A percentile compares a stretch with the other conserved stretches of the same genome.
phyloP scores from a whole-genome alignment of 2,329 filamentous ascomycete species.

The Malbranchea zuffiana region DNA sequence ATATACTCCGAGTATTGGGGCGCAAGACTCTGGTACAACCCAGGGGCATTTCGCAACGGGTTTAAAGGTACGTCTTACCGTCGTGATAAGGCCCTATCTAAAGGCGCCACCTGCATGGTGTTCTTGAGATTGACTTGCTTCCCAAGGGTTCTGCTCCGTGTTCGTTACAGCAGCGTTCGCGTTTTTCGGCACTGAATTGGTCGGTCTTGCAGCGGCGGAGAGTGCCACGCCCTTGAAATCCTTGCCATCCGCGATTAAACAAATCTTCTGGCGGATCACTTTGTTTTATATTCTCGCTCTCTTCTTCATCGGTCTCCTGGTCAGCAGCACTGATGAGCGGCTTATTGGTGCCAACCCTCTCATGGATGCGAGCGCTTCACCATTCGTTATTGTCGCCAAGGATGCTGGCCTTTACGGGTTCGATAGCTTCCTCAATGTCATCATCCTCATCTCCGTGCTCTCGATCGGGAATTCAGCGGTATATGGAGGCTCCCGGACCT shows the following conservation, averaged over 20 bases:
- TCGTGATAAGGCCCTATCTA: conserved; percentile 28
- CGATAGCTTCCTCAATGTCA: conserved; percentile 62
- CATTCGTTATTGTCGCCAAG: conserved; percentile 61
- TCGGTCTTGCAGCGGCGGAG: conserved; percentile 47
- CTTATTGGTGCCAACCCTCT: conserved; percentile 31
- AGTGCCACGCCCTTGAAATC: conserved; percentile 41
- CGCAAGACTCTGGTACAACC: conserved; percentile 58
- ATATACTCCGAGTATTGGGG: conserved; percentile 33
- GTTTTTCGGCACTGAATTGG: conserved; percentile 36
- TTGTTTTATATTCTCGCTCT: conserved; percentile 49
- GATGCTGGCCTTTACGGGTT: conserved; percentile 57
- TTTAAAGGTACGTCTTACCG: conserved; percentile 31
- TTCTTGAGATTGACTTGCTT: no score
- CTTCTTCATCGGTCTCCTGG: conserved; percentile 48
- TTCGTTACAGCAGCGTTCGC: conserved; percentile 33
- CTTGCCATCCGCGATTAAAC: conserved; percentile 44
- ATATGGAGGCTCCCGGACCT: conserved; percentile 52
- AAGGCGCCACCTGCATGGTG: no score
- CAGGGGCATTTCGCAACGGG: conserved; percentile 55
- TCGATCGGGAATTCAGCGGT: conserved; percentile 59
- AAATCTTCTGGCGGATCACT: conserved; percentile 45
- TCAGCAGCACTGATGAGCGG: conserved; percentile 33
- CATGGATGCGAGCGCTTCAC: conserved; percentile 36
- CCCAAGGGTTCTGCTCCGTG: conserved; percentile 48
- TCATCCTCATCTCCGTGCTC: conserved; percentile 61